Evolutionary conservation across 2,329 filamentous ascomycete genomes (phyloP), one percentile per base, ranked within the genome.

Genomic region (Microsporum canis): DNA sequence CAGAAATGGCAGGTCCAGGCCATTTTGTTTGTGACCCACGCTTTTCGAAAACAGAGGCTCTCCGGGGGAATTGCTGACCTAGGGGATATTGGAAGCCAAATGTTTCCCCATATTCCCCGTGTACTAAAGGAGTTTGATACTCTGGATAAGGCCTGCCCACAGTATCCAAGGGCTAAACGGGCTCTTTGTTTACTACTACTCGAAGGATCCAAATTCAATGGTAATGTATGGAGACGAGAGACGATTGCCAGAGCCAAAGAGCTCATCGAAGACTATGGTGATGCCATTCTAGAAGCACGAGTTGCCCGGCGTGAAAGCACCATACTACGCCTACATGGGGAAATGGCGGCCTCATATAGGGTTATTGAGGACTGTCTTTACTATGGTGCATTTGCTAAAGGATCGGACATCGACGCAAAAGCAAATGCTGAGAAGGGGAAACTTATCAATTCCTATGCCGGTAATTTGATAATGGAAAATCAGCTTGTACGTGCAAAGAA

Each of bases 401-500:
- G 57, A 38, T 49, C 63, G 47, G 59, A 58, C 29, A 10, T 38
- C 2, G 36, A 47, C 14, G 2, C 57, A 41, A 36, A 34, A 38
- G 57, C 23, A 39, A 65, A 65, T 36, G 57, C 64, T 3, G 45
- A 62, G 33, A 58, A 58, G 23, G 63, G 63, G 6, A 59, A 66
- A 10, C 49, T 65, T 4, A 62, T 65, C 31, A 62, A 63, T 29
- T 63, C 62, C 1, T 62, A 58, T 60, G 56, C 62, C 7, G 60
- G 61, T 23, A 63, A 60, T 59, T 57, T 66, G 51, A 61, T 65
- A 31, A 59, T 58, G 17, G 38, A 65, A 36, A 60, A 62, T 7
- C 47, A 65, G n/a, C 58, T 65, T 33, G 17, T 27, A 3, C 58
- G 59, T 38, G 64, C 64, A n/a, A 58, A 66, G 56, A 38, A 29